Evolutionary conservation across 768 basidiomycete species (phyloP).

Genomic region (Boletus huronensis): DNA sequence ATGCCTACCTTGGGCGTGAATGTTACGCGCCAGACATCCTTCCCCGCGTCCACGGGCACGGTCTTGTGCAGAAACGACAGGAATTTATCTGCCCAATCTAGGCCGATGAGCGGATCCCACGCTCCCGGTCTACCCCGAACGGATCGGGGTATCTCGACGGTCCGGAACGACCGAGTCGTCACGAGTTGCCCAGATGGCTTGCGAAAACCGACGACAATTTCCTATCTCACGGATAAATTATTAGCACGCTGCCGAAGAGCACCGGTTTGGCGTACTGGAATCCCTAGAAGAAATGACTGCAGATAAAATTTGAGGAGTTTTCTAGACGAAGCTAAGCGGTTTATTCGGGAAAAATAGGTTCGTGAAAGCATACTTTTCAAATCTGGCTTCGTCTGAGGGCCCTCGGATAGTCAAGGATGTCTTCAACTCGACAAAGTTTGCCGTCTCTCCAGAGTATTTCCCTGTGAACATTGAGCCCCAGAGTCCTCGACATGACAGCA

Average conservation of each 20-base stretch:
- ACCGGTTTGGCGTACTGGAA: slow-evolving; percentile 56
- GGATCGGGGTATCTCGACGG: slow-evolving; percentile 72
- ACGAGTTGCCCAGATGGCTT: slow-evolving; percentile 68
- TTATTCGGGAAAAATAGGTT: neutral
- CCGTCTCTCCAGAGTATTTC: slow-evolving; percentile 55
- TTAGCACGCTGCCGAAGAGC: neutral
- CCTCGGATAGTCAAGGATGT: slow-evolving; percentile 73
- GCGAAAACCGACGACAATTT: slow-evolving; percentile 85
- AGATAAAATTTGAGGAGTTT: slow-evolving; percentile 92
- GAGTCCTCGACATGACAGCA: neutral
- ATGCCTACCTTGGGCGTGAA: slow-evolving; percentile 61
- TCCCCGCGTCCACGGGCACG: slow-evolving; percentile 23
- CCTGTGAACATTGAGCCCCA: slow-evolving; percentile 36
- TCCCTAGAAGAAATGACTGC: slow-evolving; percentile 87
- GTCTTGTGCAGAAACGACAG: slow-evolving; percentile 50
- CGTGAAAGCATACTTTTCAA: slow-evolving; percentile 62
- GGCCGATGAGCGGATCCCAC: slow-evolving; percentile 75
- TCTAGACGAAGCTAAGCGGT: slow-evolving; percentile 37
- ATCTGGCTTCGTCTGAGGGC: slow-evolving; percentile 60
- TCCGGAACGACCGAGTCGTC: slow-evolving; percentile 70
- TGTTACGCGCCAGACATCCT: slow-evolving; percentile 65
- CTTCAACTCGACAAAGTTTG: slow-evolving; percentile 82
- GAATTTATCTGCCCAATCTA: slow-evolving; percentile 70
- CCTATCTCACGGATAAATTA: slow-evolving; percentile 39
- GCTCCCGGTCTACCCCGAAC: slow-evolving; percentile 69